Conservation (phyloP, 768 basidiomycete species). For the Trametes cingulata region DNA sequence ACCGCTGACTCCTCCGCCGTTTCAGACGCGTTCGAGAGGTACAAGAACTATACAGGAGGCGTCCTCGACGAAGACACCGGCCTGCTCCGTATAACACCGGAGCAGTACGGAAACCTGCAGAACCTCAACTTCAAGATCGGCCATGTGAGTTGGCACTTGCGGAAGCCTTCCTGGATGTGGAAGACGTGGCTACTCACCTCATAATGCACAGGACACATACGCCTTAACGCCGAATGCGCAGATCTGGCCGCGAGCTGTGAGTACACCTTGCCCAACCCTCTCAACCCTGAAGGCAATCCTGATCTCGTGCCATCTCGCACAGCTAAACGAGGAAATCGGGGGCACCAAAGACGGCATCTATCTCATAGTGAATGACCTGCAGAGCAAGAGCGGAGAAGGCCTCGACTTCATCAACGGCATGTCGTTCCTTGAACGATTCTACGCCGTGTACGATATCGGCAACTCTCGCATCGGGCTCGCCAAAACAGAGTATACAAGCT, state of each 20-base stretch:
- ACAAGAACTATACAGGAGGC: conserved; percentile 31
- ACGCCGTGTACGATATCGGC: conserved; percentile 36
- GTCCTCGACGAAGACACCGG: conserved; percentile 25
- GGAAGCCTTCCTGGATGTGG: no score
- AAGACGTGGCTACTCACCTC: no score
- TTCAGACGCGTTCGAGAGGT: conserved; percentile 32
- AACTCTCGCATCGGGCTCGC: conserved; percentile 38
- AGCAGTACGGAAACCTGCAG: conserved; percentile 30
- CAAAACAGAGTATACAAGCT: conserved; percentile 34
- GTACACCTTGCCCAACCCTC: conserved; percentile 3
- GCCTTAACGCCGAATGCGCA: conserved; percentile 45
- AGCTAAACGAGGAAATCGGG: conserved; percentile 35
- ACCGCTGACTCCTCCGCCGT: background rate
- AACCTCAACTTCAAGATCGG: conserved; percentile 23
- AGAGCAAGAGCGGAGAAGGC: conserved; percentile 29
- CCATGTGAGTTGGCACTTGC: background rate
- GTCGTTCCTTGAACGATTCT: conserved; percentile 40
- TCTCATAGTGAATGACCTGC: conserved; percentile 35
- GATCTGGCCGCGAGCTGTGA: conserved; percentile 39
- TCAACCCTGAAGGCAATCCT: background rate
- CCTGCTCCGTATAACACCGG: conserved; percentile 27
- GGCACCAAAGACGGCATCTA: conserved; percentile 29
- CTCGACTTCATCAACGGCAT: conserved; percentile 41
- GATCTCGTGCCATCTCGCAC: conserved; percentile 16
- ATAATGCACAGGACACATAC: conserved; percentile 30